Evolutionary conservation across 305 asterid species (phyloP).

Genomic region (Fraxinus albicans): DNA sequence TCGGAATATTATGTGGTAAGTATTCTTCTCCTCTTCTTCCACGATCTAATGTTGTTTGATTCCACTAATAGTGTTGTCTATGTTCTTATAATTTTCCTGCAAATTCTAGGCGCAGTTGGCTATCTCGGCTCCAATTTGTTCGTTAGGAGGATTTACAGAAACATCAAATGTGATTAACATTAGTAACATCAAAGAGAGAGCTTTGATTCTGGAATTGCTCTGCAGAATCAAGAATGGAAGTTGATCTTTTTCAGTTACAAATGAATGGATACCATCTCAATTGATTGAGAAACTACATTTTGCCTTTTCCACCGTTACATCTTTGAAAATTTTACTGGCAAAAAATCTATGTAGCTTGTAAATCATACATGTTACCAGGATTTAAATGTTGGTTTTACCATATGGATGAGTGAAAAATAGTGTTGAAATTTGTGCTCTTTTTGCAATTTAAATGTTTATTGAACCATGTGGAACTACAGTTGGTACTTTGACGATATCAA

Average conservation of each 20-base stretch:
- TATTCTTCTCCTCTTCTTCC: neutral
- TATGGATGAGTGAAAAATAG: neutral
- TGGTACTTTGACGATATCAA: neutral
- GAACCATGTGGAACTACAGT: neutral
- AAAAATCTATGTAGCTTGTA: conserved; percentile 45
- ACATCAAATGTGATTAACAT: conserved; percentile 52
- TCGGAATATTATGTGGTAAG: conserved; percentile 71
- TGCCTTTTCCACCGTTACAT: conserved; percentile 30
- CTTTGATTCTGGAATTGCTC: conserved; percentile 19
- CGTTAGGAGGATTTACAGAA: conserved; percentile 29
- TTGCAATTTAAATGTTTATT: neutral
- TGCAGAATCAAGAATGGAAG: conserved; percentile 13
- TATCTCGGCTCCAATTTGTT: conserved; percentile 26
- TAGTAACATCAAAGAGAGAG: conserved; percentile 21
- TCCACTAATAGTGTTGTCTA: neutral
- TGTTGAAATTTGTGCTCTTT: neutral
- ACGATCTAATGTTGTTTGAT: neutral
- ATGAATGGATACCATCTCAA: conserved; percentile 27
- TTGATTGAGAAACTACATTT: conserved; percentile 7
- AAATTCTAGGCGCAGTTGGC: conserved; percentile 41
- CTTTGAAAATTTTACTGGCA: neutral
- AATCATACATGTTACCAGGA: conserved; percentile 28
- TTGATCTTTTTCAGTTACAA: conserved; percentile 27
- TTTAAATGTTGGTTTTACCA: neutral
- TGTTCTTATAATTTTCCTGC: conserved; percentile 1